phyloP scores from a whole-genome alignment of 2,329 filamentous ascomycete genomes.

The Fusarium sp. region DNA sequence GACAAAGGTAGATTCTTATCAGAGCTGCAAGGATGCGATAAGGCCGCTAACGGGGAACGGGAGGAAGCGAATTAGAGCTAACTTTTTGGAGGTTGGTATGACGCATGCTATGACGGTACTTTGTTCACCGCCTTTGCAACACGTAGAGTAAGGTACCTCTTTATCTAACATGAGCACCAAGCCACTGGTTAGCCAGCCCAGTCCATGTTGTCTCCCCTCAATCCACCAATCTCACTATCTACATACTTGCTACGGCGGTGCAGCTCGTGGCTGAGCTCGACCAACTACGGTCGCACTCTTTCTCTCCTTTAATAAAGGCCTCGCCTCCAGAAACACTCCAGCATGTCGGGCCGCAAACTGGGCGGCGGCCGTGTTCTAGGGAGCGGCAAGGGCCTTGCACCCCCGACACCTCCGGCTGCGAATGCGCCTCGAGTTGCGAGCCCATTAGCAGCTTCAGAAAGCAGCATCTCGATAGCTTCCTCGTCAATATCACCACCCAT shows the following conservation, averaged over 20 bases:
- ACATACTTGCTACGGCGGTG: constrained; percentile 32
- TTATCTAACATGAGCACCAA: constrained; percentile 27
- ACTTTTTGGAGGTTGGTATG: constrained; percentile 7
- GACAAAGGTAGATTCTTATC: constrained; percentile 36
- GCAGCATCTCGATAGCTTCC: constrained; percentile 82
- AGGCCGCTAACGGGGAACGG: constrained; percentile 33
- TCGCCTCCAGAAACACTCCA: constrained; percentile 9
- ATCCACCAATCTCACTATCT: constrained; percentile 32
- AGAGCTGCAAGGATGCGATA: constrained; percentile 34
- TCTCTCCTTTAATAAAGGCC: not conserved
- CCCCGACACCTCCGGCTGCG: constrained; percentile 60
- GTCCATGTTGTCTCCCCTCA: constrained; percentile 24
- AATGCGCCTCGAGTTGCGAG: constrained; percentile 59
- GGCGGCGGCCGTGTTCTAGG: constrained; percentile 93
- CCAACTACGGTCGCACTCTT: constrained; percentile 50
- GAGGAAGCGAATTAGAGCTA: constrained; percentile 36
- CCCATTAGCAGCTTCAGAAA: constrained; percentile 69
- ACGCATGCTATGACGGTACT: constrained; percentile 30
- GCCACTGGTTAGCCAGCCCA: constrained; percentile 9
- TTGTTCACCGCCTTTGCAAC: not conserved
- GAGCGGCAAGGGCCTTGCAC: constrained; percentile 83
- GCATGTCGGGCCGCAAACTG: constrained; percentile 86
- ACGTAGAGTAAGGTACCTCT: constrained; percentile 9
- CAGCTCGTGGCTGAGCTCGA: constrained; percentile 51
- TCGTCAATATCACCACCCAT: constrained; percentile 71